Percentiles rank a stretch among this genome's conserved stretches.
Evolutionary conservation across 192 early-diverging fungal genomes (phyloP).

Genomic region (Umbelopsis vinacea): DNA sequence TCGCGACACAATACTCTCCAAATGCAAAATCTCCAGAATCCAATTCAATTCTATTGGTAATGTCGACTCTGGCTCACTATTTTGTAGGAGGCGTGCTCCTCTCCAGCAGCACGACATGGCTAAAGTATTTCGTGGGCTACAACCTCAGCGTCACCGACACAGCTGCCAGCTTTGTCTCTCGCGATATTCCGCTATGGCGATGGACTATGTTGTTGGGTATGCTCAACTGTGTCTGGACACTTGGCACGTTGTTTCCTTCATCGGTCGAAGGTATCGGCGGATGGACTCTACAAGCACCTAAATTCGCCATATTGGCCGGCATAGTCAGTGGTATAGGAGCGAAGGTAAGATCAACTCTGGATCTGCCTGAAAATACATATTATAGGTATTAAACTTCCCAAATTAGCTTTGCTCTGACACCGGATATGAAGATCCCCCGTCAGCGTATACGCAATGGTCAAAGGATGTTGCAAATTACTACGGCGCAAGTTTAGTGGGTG

Average conservation of each 20-base stretch:
- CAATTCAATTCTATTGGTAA: neutral
- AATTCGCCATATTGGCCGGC: neutral
- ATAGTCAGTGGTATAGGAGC: neutral
- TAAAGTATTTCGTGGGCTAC: conserved; percentile 6
- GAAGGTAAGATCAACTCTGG: neutral
- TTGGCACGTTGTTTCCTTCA: neutral
- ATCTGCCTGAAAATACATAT: neutral
- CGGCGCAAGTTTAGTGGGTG: neutral
- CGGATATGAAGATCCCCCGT: neutral
- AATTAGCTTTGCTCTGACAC: neutral
- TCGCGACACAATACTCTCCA: neutral
- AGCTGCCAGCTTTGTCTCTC: neutral
- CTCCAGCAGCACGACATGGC: conserved; percentile 7
- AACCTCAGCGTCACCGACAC: conserved; percentile 7
- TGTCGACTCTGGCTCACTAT: conserved; percentile 9
- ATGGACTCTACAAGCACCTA: conserved; percentile 1
- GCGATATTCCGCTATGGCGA: conserved; percentile 3
- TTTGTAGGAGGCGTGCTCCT: conserved; percentile 3
- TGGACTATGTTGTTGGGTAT: neutral
- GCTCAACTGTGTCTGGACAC: conserved; percentile 2
- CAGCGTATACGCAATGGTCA: neutral
- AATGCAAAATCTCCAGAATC: neutral
- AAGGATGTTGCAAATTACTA: neutral
- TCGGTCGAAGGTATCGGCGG: conserved; percentile 6
- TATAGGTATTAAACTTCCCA: neutral